These are phyloP conservation scores for Phytophthora multivora DNA, from an alignment of 352 stramenopile genomes.

Conservation along the genomic window DNA sequence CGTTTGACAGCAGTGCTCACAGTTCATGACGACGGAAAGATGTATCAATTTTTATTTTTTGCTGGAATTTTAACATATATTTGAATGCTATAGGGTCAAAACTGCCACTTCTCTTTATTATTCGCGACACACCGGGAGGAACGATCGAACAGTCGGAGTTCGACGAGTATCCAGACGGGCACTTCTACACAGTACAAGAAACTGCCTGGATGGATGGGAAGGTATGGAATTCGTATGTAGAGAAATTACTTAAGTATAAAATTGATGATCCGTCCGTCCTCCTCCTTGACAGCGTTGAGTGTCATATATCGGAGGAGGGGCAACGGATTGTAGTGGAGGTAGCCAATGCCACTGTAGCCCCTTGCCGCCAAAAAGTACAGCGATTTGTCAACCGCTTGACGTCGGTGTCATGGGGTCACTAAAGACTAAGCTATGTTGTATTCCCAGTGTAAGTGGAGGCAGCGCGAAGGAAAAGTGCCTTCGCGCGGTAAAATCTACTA, in stretches of 20 bases:
- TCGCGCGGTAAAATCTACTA: not conserved
- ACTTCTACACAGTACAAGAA: conserved; percentile 3
- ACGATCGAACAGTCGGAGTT: not conserved
- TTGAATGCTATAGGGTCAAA: conserved; percentile 5
- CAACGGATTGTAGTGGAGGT: not conserved
- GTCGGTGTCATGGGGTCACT: not conserved
- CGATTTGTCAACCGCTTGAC: not conserved
- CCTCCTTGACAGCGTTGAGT: not conserved
- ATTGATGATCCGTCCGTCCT: conserved; percentile 5
- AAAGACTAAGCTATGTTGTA: not conserved
- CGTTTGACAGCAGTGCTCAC: conserved; percentile 1
- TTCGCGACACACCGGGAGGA: not conserved
- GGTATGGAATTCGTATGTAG: conserved; percentile 9
- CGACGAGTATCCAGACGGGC: not conserved
- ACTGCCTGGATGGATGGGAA: not conserved
- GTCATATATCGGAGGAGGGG: not conserved
- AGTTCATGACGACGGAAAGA: conserved; percentile 4
- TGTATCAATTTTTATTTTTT: not conserved
- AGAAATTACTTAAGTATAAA: conserved; percentile 10
- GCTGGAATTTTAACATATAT: not conserved
- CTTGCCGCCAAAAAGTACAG: not conserved
- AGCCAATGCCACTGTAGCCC: not conserved
- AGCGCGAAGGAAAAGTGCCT: not conserved
- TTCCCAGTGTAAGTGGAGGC: not conserved
- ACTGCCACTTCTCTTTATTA: conserved; percentile 8